phyloP scores from a whole-genome alignment of 2,329 filamentous ascomycete species.

The Penicillium rolfsii region DNA sequence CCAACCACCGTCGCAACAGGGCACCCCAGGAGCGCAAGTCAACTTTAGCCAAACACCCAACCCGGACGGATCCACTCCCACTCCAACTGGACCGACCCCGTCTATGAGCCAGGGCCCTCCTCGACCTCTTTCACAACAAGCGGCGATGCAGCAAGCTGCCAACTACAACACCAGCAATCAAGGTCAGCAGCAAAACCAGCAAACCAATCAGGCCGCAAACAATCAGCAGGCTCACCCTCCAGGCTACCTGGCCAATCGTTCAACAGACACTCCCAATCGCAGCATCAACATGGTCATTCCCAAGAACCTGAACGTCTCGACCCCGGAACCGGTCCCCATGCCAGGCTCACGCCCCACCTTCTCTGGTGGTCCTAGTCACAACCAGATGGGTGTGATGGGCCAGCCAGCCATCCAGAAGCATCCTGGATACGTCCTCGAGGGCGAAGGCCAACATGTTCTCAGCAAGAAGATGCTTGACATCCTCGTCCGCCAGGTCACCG shows the following conservation, averaged over 20 bases:
- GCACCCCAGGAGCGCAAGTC: slow-evolving; percentile 33
- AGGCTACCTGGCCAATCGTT: slow-evolving; percentile 47
- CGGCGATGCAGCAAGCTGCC: slow-evolving; percentile 51
- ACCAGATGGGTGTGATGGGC: slow-evolving; percentile 78
- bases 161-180: slow-evolving; percentile 45
- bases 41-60: slow-evolving; percentile 38
- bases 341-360: slow-evolving; percentile 77
- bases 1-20: slow-evolving; percentile 36
- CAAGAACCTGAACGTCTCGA: slow-evolving; percentile 73
- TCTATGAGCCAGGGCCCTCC: slow-evolving; percentile 42
- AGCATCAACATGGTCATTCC: slow-evolving; percentile 77
- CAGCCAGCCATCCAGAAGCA: slow-evolving; percentile 83
- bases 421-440: slow-evolving; percentile 83
- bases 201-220: slow-evolving; percentile 35
- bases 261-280: slow-evolving; percentile 45
- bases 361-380: slow-evolving; percentile 73
- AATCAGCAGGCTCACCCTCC: slow-evolving; percentile 47
- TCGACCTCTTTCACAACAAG: slow-evolving; percentile 50
- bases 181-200: slow-evolving; percentile 28
- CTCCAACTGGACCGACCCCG: slow-evolving; percentile 35
- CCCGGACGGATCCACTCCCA: slow-evolving; percentile 38
- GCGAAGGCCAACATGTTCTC: slow-evolving; percentile 88
- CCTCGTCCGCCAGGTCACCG: slow-evolving; percentile 89
- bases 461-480: slow-evolving; percentile 98
- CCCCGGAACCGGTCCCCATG: slow-evolving; percentile 76